A percentile compares a stretch with the other conserved stretches of the same genome.
Evolutionary conservation across 1,284 basidiomycete genomes (phyloP).

Genomic region (Sphaerobolus stellatus): DNA sequence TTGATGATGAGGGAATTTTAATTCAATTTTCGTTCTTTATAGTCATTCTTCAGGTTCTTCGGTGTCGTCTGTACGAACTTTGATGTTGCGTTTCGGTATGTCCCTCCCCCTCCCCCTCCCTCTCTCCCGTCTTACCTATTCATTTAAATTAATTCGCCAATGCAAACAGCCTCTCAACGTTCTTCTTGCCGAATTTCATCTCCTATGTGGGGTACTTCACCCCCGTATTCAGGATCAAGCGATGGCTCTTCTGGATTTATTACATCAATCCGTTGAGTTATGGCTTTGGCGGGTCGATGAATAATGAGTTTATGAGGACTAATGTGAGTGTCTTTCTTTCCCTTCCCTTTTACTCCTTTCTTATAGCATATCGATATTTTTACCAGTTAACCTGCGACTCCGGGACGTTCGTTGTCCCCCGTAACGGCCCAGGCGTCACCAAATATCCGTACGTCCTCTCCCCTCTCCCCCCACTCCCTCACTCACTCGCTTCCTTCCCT

Average conservation of each 20-base stretch:
- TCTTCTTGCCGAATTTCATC: conserved; percentile 46
- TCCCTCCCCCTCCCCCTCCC: too few species aligned
- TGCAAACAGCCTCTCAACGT: too few species aligned
- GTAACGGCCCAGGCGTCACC: conserved; percentile 60
- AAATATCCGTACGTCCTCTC: conserved; percentile 62
- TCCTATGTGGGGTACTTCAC: conserved; percentile 20
- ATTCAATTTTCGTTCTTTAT: conserved; percentile 28
- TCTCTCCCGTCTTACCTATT: too few species aligned
- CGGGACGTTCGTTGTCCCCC: conserved; percentile 68
- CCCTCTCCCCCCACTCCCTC: background rate
- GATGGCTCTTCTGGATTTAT: conserved; percentile 88
- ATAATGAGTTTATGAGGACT: conserved; percentile 81
- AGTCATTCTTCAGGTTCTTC: conserved; percentile 43
- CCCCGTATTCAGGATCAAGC: conserved; percentile 71
- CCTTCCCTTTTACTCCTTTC: background rate
- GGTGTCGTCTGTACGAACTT: conserved; percentile 31
- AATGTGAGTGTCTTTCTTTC: conserved; percentile 34
- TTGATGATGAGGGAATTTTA: background rate
- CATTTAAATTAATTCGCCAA: too few species aligned
- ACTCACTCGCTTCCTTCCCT: background rate
- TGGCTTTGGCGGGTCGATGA: conserved; percentile 78
- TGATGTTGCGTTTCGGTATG: conserved; percentile 59
- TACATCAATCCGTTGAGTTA: conserved; percentile 79
- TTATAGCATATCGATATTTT: conserved; percentile 13
- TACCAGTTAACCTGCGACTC: conserved; percentile 63